phyloP scores from a whole-genome alignment of 192 early-diverging fungal genomes.

The Spinellus fusiger region DNA sequence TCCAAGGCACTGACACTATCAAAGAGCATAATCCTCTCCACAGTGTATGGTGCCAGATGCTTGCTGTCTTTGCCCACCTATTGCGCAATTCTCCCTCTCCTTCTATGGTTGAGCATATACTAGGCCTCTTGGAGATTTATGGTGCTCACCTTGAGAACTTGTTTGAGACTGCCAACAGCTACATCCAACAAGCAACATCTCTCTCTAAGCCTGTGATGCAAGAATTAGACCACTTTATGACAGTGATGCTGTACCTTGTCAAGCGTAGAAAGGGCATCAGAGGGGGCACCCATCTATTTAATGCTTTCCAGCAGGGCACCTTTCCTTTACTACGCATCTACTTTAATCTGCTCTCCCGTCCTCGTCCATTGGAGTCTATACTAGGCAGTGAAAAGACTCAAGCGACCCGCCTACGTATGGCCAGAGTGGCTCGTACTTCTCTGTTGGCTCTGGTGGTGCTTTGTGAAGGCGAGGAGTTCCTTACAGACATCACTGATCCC shows the following conservation, averaged over 20 bases:
- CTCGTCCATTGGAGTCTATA: not conserved
- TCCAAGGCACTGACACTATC: not conserved
- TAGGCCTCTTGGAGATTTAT: conserved; percentile 41
- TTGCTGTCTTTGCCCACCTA: conserved; percentile 38
- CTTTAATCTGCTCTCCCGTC: too few relatives aligned
- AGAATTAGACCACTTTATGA: too few relatives aligned
- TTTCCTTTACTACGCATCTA: too few relatives aligned
- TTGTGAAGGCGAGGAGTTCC: too few relatives aligned
- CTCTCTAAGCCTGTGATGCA: too few relatives aligned
- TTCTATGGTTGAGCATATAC: conserved; percentile 27
- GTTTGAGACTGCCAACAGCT: conserved; percentile 13
- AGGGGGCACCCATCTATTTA: too few relatives aligned
- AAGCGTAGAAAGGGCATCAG: too few relatives aligned
- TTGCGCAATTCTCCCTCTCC: conserved; percentile 32
- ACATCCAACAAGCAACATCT: too few relatives aligned
- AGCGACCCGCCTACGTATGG: not conserved
- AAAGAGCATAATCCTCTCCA: conserved; percentile 34
- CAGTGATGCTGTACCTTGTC: conserved; percentile 7
- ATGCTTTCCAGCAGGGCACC: too few relatives aligned
- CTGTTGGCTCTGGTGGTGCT: too few relatives aligned
- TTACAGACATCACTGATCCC: too few relatives aligned
- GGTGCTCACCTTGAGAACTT: conserved; percentile 38
- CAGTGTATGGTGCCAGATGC: conserved; percentile 45
- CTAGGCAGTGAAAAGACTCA: not conserved
- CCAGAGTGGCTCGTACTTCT: not conserved